Base-by-base conservation (phyloP, 2,329 filamentous ascomycete genomes). In the Coleophoma cylindrospora region DNA sequence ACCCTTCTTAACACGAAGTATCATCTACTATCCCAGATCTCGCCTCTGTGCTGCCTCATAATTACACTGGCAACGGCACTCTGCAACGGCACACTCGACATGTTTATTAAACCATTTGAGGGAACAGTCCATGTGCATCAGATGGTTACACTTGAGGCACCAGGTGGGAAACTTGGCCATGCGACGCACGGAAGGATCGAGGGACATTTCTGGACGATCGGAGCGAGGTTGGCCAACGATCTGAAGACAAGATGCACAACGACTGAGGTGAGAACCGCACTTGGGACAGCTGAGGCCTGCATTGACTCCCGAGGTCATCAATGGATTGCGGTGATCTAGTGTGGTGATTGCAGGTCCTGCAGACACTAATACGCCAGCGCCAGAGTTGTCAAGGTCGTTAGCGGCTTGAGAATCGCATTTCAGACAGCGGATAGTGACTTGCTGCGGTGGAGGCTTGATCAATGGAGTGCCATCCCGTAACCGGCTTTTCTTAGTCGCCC, bases 341-440 rank as follows among this genome's bases (percentile, higher is more conserved):
- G 55, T 57, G 10, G 54, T 48, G 9, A 52, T 56, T 15, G 54
- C 58, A 33, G 54, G 52, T n/a, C 54, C 51, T 4, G 54, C 50
- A 19, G 51, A 47, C 32, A 57, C 45, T 37, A 45, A 41, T 43
- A 45, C 47, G 27, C 48, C 22, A 45, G 45, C 45, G 38, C 53
- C 57, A 21, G 57, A 49, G 49, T 61, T 59, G 15, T 54, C 50
- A 41, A 60, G 54, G 44, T 67, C 69, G 50, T 73, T 74, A 38
- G 72, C 70, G 21, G 76, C 77, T 62, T 81, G 75, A 34, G 79
- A 75, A 60, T 87, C 83, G 69, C 89, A 94, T 69, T 89, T 88
- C 44, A 86, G 77, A 68, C 89, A 94, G 43, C 87, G 81, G 45
- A 94, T 77, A 4, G 85, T 82, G 48, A 92, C 80, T 67, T 89